Evolutionary conservation across 768 basidiomycete genomes (phyloP), one percentile per base, ranked within the genome.

Genomic region (Russula griseocarnosa): DNA sequence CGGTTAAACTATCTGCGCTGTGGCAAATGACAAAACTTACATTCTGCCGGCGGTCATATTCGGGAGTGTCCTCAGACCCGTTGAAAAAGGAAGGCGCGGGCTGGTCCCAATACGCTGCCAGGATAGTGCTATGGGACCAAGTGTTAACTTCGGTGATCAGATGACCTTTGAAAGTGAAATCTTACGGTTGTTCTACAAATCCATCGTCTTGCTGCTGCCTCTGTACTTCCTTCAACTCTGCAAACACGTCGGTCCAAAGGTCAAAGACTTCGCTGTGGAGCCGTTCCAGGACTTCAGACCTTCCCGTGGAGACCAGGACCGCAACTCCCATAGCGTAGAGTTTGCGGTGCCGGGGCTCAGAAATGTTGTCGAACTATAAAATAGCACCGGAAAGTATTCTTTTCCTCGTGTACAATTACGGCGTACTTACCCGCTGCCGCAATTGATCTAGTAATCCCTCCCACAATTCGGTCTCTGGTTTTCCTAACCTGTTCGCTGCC

Each of bases 211-310:
- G 73, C 0, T 74, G 73, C 0, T 70, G 69, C 26, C 72, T 71
- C 30, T 71, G 76, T 67, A 79, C 84, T 74, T 95, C 94, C 70
- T 86, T 88, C 56, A 94, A 79, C 72, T 94, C 92, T 16, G 87
- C 88, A 58, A 95, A 86, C 6, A 94, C 93, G 66, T 94, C 93
- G 44, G 88, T 76, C 93, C 93, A 96, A 32, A 94, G 75, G 70
- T 91, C 89, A 73, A 91, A 90, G 28, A 92, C 83, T 69, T 94
- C 93, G 3, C 79, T 81, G 16, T 84, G 80, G 28, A 96, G 75
- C 22, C 89, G 82, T 34, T 82, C 78, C 11, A 96, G 82, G 13
- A 93, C 85, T 69, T 91, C 87, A 0, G 81, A 80, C 24, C 84
- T 82, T 14, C 84, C 90, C 0, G 91, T 92, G 0, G 90, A 83